Evolutionary conservation across 306 rosid species (phyloP).

Genomic region (Castanea mollissima): DNA sequence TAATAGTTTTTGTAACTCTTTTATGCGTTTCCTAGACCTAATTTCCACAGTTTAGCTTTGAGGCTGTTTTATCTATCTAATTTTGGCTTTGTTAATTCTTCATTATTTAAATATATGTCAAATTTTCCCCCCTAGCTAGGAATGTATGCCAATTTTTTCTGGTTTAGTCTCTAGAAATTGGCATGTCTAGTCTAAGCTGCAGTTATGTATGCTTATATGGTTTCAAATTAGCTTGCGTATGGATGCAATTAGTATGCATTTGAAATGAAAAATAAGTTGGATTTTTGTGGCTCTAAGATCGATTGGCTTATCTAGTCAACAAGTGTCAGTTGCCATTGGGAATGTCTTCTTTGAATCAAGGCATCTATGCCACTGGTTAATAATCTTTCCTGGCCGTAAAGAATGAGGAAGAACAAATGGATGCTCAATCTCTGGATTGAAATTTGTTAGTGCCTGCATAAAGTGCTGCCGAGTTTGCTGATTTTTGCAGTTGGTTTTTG

Average conservation of each 20-base stretch:
- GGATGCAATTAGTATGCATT: neutral
- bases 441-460: neutral
- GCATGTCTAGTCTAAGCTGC: neutral
- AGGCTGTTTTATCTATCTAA: neutral
- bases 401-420: neutral
- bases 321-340: neutral
- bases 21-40: constrained; percentile 4
- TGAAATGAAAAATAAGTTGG: neutral
- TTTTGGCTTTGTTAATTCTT: neutral
- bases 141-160: neutral
- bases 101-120: neutral
- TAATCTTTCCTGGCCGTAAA: neutral
- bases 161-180: neutral
- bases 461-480: neutral
- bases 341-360: neutral
- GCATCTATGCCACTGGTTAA: neutral
- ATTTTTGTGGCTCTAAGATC: neutral
- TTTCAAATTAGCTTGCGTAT: neutral
- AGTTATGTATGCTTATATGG: neutral
- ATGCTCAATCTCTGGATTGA: neutral
- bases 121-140: neutral
- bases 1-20: constrained; percentile 4
- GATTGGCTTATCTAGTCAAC: neutral
- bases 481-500: neutral
- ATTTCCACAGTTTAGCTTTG: constrained; percentile 10